Percentiles rank a stretch among this genome's conserved stretches.
phyloP scores from a whole-genome alignment of 148 eudicot species.

The Chenopodium berlandieri region DNA sequence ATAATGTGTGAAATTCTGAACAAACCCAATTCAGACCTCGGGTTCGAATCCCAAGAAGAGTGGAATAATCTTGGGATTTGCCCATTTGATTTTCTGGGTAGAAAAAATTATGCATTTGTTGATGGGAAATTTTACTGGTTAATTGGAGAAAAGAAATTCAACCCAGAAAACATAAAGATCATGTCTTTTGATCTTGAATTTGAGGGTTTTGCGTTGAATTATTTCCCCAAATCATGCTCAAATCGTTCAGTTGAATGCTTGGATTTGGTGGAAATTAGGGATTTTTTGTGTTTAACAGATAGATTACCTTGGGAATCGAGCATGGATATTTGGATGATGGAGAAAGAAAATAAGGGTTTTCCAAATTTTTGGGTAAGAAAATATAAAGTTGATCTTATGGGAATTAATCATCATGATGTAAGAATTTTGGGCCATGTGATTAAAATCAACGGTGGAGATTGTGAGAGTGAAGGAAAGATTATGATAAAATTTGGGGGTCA shows the following conservation, averaged over 20 bases:
- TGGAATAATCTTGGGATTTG: conserved; percentile 38
- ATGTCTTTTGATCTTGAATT: conserved; percentile 33
- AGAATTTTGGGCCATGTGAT: conserved; percentile 36
- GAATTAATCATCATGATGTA: conserved; percentile 37
- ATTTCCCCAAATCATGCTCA: conserved; percentile 32
- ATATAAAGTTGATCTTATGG: conserved; percentile 32
- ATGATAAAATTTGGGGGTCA: conserved; percentile 36
- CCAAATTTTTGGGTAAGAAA: conserved; percentile 31
- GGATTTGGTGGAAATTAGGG: conserved; percentile 35
- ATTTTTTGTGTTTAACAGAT: conserved; percentile 35
- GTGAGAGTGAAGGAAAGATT: conserved; percentile 34
- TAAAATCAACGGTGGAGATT: not conserved
- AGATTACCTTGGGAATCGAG: conserved; percentile 39
- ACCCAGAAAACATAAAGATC: conserved; percentile 35
- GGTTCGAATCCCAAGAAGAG: conserved; percentile 10
- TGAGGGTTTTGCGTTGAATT: conserved; percentile 33
- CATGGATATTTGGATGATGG: conserved; percentile 43
- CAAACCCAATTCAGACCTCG: conserved; percentile 20
- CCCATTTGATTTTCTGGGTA: conserved; percentile 34
- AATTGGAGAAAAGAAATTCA: conserved; percentile 30
- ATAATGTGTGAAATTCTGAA: conserved; percentile 34
- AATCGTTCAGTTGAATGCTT: conserved; percentile 41
- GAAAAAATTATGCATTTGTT: conserved; percentile 30
- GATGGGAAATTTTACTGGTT: conserved; percentile 37
- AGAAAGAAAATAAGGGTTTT: conserved; percentile 22